Evolutionary conservation across 345 rosid genomes (phyloP).

Genomic region (Populus simonii): DNA sequence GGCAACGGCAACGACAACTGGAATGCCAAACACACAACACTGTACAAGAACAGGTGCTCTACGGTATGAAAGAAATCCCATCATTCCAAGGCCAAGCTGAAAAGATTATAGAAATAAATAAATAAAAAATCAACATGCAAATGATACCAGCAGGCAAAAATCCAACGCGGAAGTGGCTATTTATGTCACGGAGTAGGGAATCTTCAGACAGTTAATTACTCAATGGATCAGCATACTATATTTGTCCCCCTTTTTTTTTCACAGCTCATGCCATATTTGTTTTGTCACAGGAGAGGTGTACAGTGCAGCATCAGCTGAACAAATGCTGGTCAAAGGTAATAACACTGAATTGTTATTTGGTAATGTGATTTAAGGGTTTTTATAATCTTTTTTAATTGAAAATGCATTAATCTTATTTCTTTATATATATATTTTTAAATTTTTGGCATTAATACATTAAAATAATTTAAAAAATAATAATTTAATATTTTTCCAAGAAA

Average conservation of each 20-base stretch:
- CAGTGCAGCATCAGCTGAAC: not conserved
- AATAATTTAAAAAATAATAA: no score
- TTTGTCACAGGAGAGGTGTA: not conserved
- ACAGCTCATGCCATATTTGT: no score
- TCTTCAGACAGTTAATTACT: not conserved
- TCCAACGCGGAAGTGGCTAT: not conserved
- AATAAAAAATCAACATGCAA: not conserved
- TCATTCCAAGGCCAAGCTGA: not conserved
- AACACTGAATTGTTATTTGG: not conserved
- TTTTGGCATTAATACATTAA: no score
- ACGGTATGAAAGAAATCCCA: not conserved
- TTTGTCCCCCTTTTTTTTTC: not conserved
- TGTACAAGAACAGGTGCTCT: not conserved
- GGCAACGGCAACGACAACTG: not conserved
- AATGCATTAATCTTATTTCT: no score
- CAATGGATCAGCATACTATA: not conserved
- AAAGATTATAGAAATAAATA: not conserved
- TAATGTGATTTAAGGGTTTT: no score
- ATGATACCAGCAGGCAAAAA: not conserved
- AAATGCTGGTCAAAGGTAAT: not conserved
- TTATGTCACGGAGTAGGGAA: not conserved
- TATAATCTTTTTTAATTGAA: no score
- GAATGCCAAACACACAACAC: not conserved
- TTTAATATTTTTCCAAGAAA: no score
- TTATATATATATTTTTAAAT: no score